Percentiles rank a stretch among this genome's conserved stretches.
Evolutionary conservation across 2,329 filamentous ascomycete species (phyloP).

Genomic region (Hypoxylon rubiginosum): DNA sequence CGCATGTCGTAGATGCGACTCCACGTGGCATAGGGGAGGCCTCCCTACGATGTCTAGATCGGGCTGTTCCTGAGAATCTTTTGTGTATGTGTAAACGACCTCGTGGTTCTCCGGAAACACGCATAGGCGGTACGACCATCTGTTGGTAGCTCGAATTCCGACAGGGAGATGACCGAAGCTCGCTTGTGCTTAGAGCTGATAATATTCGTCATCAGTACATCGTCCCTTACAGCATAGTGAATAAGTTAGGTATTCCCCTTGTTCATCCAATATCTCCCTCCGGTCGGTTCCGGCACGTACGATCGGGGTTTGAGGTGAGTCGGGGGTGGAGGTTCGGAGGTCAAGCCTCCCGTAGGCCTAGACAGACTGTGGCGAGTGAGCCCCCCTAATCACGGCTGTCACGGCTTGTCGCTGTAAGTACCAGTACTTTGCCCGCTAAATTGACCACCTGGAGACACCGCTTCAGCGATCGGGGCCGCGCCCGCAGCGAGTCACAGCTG

Average conservation of each 20-base stretch:
- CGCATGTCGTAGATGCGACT: constrained; percentile 37
- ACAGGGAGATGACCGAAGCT: constrained; percentile 28
- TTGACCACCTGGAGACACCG: constrained; percentile 16
- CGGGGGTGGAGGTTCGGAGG: constrained; percentile 29
- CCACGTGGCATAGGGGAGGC: constrained; percentile 42
- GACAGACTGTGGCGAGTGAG: constrained; percentile 42
- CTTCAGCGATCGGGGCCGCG: constrained; percentile 18
- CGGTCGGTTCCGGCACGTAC: constrained; percentile 29
- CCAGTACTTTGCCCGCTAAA: constrained; percentile 36
- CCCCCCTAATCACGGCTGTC: constrained; percentile 2
- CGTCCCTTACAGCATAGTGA: not conserved
- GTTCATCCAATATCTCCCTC: constrained; percentile 10
- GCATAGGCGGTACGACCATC: constrained; percentile 30
- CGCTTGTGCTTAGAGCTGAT: constrained; percentile 9
- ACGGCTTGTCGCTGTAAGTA: constrained; percentile 34
- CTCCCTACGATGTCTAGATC: constrained; percentile 32
- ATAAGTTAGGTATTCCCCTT: not conserved
- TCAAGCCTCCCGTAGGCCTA: constrained; percentile 43
- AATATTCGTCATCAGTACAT: constrained; percentile 8
- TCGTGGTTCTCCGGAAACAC: constrained; percentile 28
- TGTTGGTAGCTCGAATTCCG: constrained; percentile 26
- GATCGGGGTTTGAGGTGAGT: constrained; percentile 23
- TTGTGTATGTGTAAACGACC: constrained; percentile 15
- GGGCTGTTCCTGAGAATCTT: constrained; percentile 25
- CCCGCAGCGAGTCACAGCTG: constrained; percentile 35